A percentile compares a stretch with the other conserved stretches of the same genome.
These are phyloP conservation scores for Scytalidium sp. DNA, from an alignment of 2,329 filamentous ascomycete genomes.

Conservation along the genomic window DNA sequence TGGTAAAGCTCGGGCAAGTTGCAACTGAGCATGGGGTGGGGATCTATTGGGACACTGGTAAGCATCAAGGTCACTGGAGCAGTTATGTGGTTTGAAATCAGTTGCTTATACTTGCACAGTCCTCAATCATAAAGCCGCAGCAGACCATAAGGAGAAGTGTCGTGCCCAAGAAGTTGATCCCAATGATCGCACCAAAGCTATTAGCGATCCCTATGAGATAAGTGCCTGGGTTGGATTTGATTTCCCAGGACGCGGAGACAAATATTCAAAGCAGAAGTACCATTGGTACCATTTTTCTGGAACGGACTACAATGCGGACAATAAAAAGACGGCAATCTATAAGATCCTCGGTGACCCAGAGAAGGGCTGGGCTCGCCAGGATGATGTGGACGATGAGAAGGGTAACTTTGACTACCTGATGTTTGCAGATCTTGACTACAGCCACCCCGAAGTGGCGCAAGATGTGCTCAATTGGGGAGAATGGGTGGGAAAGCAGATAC, in stretches of 20 bases:
- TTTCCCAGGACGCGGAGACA: conserved; percentile 57
- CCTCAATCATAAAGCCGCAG: conserved; percentile 69
- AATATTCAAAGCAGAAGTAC: conserved; percentile 61
- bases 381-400: conserved; percentile 54
- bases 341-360: conserved; percentile 57
- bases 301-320: conserved; percentile 59
- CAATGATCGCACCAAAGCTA: conserved; percentile 53
- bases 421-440: conserved; percentile 69
- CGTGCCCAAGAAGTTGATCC: conserved; percentile 62
- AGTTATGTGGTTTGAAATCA: neutral
- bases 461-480: conserved; percentile 66
- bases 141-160: conserved; percentile 62
- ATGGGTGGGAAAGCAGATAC: conserved; percentile 62
- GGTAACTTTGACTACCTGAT: conserved; percentile 72
- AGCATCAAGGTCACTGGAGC: neutral
- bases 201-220: conserved; percentile 57
- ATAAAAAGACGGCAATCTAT: conserved; percentile 59
- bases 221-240: conserved; percentile 67
- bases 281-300: conserved; percentile 67
- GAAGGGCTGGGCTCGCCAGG: conserved; percentile 61
- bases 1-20: conserved; percentile 47
- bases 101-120: conserved; percentile 35
- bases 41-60: conserved; percentile 61
- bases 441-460: conserved; percentile 57
- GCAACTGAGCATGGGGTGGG: conserved; percentile 53